phyloP scores from a whole-genome alignment of 257 asterid genomes.

The Marsdenia floribunda region DNA sequence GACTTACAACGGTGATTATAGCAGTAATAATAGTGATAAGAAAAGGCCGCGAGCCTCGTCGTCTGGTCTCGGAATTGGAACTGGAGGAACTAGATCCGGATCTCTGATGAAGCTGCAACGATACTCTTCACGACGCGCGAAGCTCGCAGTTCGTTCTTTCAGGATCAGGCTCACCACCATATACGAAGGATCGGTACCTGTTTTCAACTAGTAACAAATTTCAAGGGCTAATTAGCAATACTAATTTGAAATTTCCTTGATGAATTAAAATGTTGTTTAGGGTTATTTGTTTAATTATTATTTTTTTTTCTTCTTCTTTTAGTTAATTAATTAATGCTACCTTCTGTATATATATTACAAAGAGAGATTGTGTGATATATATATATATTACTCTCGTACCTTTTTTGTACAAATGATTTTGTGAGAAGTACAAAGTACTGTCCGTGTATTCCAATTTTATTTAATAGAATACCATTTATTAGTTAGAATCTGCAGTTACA shows the following conservation, averaged over 20 bases:
- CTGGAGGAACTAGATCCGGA: conserved; percentile 44
- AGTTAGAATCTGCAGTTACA: too few species aligned
- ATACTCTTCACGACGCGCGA: conserved; percentile 51
- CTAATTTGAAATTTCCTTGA: neutral
- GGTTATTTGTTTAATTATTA: neutral
- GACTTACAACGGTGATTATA: neutral
- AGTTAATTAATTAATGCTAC: too few species aligned
- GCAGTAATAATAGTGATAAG: neutral
- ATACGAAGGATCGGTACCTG: conserved; percentile 53
- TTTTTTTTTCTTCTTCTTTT: too few species aligned
- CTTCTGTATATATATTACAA: too few species aligned
- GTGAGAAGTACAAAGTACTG: too few species aligned
- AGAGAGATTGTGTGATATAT: too few species aligned
- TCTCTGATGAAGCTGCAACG: conserved; percentile 44
- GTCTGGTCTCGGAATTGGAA: neutral
- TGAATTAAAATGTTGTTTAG: neutral
- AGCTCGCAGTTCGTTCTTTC: conserved; percentile 55
- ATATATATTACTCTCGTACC: too few species aligned
- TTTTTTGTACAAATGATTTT: too few species aligned
- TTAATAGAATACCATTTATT: too few species aligned
- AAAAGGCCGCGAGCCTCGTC: conserved; percentile 7
- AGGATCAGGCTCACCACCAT: conserved; percentile 48
- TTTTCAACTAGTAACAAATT: neutral
- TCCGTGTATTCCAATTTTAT: too few species aligned
- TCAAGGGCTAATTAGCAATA: neutral